Conservation (phyloP, 345 rosid genomes). For the Eucalyptus cloeziana region DNA sequence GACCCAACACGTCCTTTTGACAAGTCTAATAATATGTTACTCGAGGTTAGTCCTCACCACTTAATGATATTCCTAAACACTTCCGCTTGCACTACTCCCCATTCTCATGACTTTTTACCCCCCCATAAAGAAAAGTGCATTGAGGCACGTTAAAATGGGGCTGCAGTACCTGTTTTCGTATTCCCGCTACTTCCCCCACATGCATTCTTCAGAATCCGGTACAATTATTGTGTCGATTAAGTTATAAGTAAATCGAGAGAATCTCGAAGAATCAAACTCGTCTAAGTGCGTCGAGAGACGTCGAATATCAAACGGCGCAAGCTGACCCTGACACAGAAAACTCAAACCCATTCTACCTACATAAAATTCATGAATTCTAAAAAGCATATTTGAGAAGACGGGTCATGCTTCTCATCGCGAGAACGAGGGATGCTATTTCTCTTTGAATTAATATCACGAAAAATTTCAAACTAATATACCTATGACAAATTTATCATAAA, state of each 20-base stretch:
- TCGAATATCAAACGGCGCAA: neutral
- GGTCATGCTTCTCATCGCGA: no score
- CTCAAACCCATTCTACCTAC: neutral
- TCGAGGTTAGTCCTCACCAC: neutral
- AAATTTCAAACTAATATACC: fast-evolving
- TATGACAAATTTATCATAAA: no score
- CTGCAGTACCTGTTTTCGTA: neutral
- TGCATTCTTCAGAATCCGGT: neutral
- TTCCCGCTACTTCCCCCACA: neutral
- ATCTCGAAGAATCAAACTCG: neutral
- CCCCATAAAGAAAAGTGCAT: neutral
- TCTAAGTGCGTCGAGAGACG: neutral
- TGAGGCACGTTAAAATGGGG: neutral
- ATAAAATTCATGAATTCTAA: neutral
- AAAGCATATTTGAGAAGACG: neutral
- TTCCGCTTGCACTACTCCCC: neutral
- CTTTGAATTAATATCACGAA: fast-evolving
- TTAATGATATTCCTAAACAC: neutral
- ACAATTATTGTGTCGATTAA: neutral
- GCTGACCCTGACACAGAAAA: neutral
- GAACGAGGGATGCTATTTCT: no score
- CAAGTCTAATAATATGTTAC: neutral
- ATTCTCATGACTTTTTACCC: neutral
- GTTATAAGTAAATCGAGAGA: neutral
- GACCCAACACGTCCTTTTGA: neutral